Percentiles rank a stretch among this genome's conserved stretches.
phyloP scores from a whole-genome alignment of 371 early-diverging fungal species.

The Circinella umbellata region DNA sequence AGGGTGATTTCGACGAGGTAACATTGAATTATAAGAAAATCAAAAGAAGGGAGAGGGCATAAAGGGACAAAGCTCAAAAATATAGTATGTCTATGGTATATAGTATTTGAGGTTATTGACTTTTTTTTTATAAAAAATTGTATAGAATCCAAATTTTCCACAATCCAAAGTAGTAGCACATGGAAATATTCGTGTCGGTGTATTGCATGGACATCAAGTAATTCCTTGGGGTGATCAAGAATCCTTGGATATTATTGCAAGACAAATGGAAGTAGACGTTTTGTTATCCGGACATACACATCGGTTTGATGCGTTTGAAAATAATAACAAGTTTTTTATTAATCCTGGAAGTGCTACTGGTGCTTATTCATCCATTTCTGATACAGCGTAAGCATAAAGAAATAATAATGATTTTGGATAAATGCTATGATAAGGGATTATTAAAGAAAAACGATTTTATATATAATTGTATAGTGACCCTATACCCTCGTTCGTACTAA shows the following conservation, averaged over 20 bases:
- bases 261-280: conserved; percentile 93
- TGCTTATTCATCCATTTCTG: conserved; percentile 63
- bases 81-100: too few species aligned
- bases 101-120: too few species aligned
- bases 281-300: conserved; percentile 89
- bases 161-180: conserved; percentile 74
- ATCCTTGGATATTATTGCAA: conserved; percentile 76
- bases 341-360: conserved; percentile 97
- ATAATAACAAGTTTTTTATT: conserved; percentile 88
- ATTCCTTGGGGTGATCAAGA: conserved; percentile 90
- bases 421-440: background rate
- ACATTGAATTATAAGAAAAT: background rate
- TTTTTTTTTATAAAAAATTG: too few species aligned
- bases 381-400: conserved; percentile 39
- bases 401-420: background rate
- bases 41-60: background rate
- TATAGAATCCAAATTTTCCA: conserved; percentile 63
- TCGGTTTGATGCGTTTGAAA: conserved; percentile 88
- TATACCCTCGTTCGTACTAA: conserved; percentile 91
- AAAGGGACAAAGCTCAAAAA: background rate
- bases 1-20: conserved; percentile 89
- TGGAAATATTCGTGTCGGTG: conserved; percentile 80
- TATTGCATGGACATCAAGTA: conserved; percentile 90
- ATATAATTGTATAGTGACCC: conserved; percentile 45
- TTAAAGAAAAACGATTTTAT: background rate